Evolutionary conservation across 2,329 filamentous ascomycete species (phyloP), one percentile per base, ranked within the genome.

Genomic region (Thelonectria blattea): DNA sequence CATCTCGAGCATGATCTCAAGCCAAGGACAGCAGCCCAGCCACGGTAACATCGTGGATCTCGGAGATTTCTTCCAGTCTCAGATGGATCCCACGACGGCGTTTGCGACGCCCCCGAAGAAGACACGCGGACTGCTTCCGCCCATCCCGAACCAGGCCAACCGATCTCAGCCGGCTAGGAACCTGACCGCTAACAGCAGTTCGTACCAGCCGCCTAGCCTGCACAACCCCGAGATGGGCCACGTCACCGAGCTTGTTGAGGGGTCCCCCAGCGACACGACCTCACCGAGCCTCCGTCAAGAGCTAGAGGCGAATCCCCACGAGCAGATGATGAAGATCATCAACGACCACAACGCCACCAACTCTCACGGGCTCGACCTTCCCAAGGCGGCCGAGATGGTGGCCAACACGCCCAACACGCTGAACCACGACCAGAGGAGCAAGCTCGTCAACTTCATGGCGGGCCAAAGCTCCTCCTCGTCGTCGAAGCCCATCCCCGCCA

Each of bases 1-100:
- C 72, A 91, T 98, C 72, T 87, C 88, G 5, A 89, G 88, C 65
- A 86, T 91, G 60, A 89, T 95, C 58, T 86, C 90, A 34, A 80
- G 76, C 37, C 81, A 84, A 69, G 81, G 75, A 39, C 78, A 79
- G 58, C 75, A 77, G 61, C 63, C 74, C 24, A 69, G 83, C 5
- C 81, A 83, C 60, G 85, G 85, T 24, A 87, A 78, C 58, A 83
- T 89, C 8, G 84, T 88, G 34, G 85, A 89, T 61, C 76, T 89
- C 14, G 84, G 84, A 48, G 87, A 88, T 58, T 83, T 85, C 63
- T 77, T 85, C 45, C 81, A 83, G 52, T 76, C 80, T 27, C 81
- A 82, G 60, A 67, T 79, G 47, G 75, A 79, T 39, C 70, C 75
- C 18, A 56, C 74, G 5, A 68, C 72, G 15, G 67, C 78, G 15